These are phyloP conservation scores for Trifolium subterraneum DNA, from an alignment of 306 rosid genomes.

Conservation along the genomic window DNA sequence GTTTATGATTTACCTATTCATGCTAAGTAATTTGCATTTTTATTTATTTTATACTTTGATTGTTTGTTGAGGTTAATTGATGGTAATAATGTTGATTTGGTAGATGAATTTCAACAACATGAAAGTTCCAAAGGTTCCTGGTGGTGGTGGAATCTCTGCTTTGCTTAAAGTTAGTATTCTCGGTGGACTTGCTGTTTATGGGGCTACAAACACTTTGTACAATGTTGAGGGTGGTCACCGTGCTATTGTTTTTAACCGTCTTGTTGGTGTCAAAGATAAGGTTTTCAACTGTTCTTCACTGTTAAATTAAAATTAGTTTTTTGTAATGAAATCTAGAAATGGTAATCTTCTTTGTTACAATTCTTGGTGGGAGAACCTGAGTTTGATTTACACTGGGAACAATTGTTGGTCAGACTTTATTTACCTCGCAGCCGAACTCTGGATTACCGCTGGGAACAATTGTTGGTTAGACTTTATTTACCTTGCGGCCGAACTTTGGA, in stretches of 20 bases:
- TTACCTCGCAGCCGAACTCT: too few species aligned
- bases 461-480: too few species aligned
- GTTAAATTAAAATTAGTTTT: not conserved
- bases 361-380: too few species aligned
- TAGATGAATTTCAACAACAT: slow-evolving; percentile 50
- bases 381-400: too few species aligned
- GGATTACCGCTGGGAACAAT: too few species aligned
- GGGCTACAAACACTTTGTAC: slow-evolving; percentile 48
- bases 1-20: not conserved
- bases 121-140: slow-evolving; percentile 45
- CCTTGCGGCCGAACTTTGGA: too few species aligned
- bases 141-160: slow-evolving; percentile 45
- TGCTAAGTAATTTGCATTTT: not conserved
- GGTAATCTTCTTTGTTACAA: too few species aligned
- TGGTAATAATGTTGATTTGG: not conserved
- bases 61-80: not conserved
- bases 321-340: too few species aligned
- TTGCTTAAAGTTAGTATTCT: slow-evolving; percentile 45
- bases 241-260: slow-evolving; percentile 48
- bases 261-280: slow-evolving; percentile 50
- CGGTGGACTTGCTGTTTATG: slow-evolving; percentile 50
- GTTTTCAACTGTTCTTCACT: slow-evolving; percentile 13
- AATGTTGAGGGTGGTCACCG: slow-evolving; percentile 53
- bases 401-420: too few species aligned
- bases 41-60: not conserved